phyloP scores from a whole-genome alignment of 345 rosid species.

The Sonneratia alba region DNA sequence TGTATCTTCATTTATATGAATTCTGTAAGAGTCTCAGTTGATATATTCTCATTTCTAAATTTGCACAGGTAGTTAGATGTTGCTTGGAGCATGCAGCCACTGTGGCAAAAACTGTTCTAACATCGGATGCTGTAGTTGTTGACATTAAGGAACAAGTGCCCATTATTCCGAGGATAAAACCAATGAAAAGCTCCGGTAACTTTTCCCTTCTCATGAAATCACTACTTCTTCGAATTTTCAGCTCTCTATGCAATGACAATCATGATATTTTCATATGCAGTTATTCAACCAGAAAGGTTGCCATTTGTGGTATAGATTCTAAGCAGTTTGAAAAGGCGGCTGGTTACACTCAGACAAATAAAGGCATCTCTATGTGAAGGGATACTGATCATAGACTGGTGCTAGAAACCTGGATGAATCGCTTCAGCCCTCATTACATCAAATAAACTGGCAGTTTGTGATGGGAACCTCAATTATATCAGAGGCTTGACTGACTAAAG shows the following conservation, averaged over 20 bases:
- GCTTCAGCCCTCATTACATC: background rate
- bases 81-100: constrained; percentile 89
- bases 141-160: constrained; percentile 49
- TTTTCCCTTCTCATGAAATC: constrained; percentile 2
- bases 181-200: constrained; percentile 27
- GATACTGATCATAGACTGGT: background rate
- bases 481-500: background rate
- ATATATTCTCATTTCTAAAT: background rate
- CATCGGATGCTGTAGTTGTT: constrained; percentile 72
- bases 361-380: no score
- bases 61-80: constrained; percentile 73
- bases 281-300: background rate
- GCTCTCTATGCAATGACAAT: background rate
- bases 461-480: background rate
- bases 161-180: constrained; percentile 32
- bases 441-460: background rate
- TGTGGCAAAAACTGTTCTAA: constrained; percentile 74
- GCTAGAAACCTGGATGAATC: background rate
- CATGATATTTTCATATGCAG: background rate
- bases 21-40: background rate
- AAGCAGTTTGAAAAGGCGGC: background rate
- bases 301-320: constrained; percentile 2
- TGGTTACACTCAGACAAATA: background rate
- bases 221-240: background rate
- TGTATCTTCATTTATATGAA: constrained; percentile 10